Evolutionary conservation across 2,329 filamentous ascomycete genomes (phyloP).

Genomic region (Neophaeococcomyces mojaviensis): DNA sequence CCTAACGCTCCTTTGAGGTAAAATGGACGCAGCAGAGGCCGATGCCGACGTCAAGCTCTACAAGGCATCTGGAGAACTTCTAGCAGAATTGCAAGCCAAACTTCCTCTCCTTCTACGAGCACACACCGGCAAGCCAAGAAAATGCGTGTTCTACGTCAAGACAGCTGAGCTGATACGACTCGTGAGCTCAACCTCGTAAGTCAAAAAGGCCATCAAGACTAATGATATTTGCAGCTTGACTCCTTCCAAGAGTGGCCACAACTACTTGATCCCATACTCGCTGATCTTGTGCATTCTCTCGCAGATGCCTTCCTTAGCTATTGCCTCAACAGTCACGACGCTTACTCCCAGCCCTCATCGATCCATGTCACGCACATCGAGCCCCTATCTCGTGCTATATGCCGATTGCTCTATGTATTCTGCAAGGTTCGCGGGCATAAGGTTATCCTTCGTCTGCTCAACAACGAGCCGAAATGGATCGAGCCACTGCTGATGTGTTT

Average conservation of each 20-base stretch:
- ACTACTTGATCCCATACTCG: constrained; percentile 76
- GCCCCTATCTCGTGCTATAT: constrained; percentile 63
- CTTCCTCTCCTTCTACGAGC: constrained; percentile 32
- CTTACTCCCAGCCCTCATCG: constrained; percentile 33
- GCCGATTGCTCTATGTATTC: constrained; percentile 74
- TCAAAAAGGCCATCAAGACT: constrained; percentile 4
- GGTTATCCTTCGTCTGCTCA: constrained; percentile 81
- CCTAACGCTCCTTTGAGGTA: background rate
- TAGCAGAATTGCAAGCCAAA: constrained; percentile 35
- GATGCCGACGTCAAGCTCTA: constrained; percentile 39
- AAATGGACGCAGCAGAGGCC: constrained; percentile 40
- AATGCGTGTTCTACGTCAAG: constrained; percentile 4
- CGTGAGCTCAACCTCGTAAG: constrained; percentile 11
- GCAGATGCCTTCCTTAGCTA: constrained; percentile 68
- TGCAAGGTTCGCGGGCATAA: constrained; percentile 94
- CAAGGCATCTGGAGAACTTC: constrained; percentile 37
- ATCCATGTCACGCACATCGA: constrained; percentile 27
- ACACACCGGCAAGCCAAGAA: background rate
- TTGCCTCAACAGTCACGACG: constrained; percentile 39
- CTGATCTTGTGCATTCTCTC: constrained; percentile 64
- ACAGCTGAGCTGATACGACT: constrained; percentile 13
- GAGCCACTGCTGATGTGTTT: constrained; percentile 71
- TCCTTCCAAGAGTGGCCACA: constrained; percentile 94
- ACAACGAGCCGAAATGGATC: constrained; percentile 78
- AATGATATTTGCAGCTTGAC: constrained; percentile 51